These are phyloP conservation scores for Dianthus caryophyllus DNA, from an alignment of 148 eudicot genomes.

Conservation along the genomic window DNA sequence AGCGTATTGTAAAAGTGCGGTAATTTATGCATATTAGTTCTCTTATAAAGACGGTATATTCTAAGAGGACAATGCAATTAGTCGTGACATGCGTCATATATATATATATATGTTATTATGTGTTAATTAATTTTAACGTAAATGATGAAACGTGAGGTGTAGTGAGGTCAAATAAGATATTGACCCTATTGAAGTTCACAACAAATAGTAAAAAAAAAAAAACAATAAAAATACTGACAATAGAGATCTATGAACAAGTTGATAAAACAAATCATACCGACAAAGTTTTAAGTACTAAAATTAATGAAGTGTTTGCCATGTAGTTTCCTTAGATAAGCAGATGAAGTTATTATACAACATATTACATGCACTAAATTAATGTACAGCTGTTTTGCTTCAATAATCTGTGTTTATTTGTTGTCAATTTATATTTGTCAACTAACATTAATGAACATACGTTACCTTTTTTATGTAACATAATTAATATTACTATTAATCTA, in stretches of 20 bases:
- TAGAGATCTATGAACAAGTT: background rate
- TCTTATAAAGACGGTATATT: no score
- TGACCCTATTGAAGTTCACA: conserved; percentile 1
- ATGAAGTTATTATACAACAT: background rate
- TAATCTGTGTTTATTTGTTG: conserved; percentile 20
- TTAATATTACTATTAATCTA: no score
- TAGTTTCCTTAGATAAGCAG: conserved; percentile 20
- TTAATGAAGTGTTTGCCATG: conserved; percentile 15
- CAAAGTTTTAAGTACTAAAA: conserved; percentile 7
- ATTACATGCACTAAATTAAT: no score
- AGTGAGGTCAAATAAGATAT: background rate
- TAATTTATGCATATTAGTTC: no score
- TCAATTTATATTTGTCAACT: background rate
- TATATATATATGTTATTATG: no score
- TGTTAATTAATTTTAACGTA: no score
- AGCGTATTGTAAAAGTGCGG: no score
- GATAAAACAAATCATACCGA: background rate
- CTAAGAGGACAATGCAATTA: no score
- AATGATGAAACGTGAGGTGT: no score
- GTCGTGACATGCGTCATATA: no score
- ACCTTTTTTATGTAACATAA: no score
- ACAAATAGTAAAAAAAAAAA: background rate
- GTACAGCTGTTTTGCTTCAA: background rate
- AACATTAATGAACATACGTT: background rate
- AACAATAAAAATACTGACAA: conserved; percentile 6